phyloP scores from a whole-genome alignment of 2,329 filamentous ascomycete genomes.

The Blastomyces parvus region DNA sequence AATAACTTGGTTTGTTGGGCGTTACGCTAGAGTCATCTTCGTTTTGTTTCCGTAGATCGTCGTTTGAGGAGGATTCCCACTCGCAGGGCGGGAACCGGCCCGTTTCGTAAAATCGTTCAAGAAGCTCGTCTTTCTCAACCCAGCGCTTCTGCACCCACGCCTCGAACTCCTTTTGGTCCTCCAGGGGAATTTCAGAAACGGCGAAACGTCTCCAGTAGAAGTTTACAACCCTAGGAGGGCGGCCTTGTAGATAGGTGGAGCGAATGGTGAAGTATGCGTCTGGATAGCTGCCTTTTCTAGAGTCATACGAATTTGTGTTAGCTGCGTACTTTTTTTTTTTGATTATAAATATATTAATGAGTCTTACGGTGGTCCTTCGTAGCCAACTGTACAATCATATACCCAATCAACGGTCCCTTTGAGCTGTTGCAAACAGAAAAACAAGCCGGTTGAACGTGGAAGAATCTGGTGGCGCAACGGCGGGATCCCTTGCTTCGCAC shows the following conservation, averaged over 20 bases:
- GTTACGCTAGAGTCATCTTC: background rate
- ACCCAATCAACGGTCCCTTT: constrained; percentile 52
- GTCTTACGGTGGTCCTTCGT: constrained; percentile 84
- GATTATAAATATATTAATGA: background rate
- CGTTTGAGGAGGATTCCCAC: constrained; percentile 42
- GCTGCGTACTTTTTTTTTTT: constrained; percentile 8
- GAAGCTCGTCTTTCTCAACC: constrained; percentile 82
- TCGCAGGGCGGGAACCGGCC: constrained; percentile 66
- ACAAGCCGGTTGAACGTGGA: constrained; percentile 51
- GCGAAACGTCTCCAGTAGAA: constrained; percentile 90
- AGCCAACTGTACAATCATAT: constrained; percentile 80
- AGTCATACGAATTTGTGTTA: constrained; percentile 4
- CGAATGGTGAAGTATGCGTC: constrained; percentile 81
- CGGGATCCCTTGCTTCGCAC: constrained; percentile 47
- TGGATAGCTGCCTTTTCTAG: constrained; percentile 68
- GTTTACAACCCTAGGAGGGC: constrained; percentile 88
- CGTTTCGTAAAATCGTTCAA: constrained; percentile 71
- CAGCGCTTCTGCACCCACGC: constrained; percentile 76
- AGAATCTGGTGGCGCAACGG: constrained; percentile 52
- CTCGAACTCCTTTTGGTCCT: constrained; percentile 66
- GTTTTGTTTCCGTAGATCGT: background rate
- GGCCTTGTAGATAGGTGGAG: constrained; percentile 80
- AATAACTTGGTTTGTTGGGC: constrained; percentile 18
- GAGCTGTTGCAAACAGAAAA: constrained; percentile 53
- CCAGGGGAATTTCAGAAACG: constrained; percentile 68